Conservation (phyloP, 1,284 basidiomycete genomes). For the Schizophyllum amplum region DNA sequence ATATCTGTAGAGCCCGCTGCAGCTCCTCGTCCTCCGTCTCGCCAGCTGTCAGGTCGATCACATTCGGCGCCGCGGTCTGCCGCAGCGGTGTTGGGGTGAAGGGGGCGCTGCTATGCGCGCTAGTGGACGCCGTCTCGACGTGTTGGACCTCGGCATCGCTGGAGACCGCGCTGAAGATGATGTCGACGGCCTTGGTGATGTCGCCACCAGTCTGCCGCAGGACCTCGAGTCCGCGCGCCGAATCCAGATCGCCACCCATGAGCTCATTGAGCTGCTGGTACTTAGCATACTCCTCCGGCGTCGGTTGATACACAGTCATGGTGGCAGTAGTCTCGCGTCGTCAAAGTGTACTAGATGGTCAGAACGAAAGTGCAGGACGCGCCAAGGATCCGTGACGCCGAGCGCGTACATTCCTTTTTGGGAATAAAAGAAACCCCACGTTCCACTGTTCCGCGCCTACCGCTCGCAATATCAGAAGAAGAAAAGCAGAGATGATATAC, state of each 20-base stretch:
- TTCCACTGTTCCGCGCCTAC: no score
- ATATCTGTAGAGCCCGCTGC: constrained; percentile 2
- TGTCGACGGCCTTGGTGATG: constrained; percentile 8
- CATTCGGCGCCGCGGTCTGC: not conserved
- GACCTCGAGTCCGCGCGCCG: constrained; percentile 1
- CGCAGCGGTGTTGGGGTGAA: constrained; percentile 1
- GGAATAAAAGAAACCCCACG: not conserved
- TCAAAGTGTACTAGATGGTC: not conserved
- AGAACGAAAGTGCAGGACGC: not conserved
- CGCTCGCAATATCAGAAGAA: not conserved
- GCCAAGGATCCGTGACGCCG: not conserved
- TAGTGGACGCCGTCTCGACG: not conserved
- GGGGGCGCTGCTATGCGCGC: constrained; percentile 3
- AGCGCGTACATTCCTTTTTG: not conserved
- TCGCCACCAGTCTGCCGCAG: constrained; percentile 7
- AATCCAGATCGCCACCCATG: constrained; percentile 19
- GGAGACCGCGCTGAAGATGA: constrained; percentile 1
- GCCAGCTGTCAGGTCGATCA: not conserved
- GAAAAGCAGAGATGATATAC: not conserved
- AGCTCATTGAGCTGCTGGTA: constrained; percentile 9
- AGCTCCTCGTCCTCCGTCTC: constrained; percentile 1
- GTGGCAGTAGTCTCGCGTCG: no score
- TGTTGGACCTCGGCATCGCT: constrained; percentile 2
- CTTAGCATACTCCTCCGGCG: constrained; percentile 14
- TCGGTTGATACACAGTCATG: constrained; percentile 12